A percentile compares a stretch with the other conserved stretches of the same genome.
These are phyloP conservation scores for Schizothecium vesticola DNA, from an alignment of 495 filamentous ascomycete species.

Conservation along the genomic window DNA sequence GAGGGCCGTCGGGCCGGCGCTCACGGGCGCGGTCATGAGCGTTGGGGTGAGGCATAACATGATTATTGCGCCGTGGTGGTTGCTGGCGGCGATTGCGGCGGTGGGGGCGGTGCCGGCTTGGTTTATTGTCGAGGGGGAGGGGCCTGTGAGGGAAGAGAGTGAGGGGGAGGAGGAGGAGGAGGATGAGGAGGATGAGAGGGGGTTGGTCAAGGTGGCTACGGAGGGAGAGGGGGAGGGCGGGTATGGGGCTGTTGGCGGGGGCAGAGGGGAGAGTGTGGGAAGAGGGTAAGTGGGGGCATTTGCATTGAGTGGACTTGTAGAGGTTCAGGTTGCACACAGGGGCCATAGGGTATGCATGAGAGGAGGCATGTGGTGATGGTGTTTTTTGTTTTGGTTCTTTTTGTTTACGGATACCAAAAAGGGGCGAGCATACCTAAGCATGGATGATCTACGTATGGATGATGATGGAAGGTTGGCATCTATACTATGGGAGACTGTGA, in stretches of 20 bases:
- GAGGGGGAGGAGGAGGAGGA: conserved; percentile 36
- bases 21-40: conserved; percentile 60
- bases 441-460: background rate
- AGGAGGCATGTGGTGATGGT: background rate
- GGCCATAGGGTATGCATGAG: background rate
- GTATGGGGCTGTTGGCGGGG: background rate
- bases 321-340: background rate
- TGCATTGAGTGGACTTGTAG: background rate
- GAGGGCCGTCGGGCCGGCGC: conserved; percentile 68
- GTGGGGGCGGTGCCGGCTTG: conserved; percentile 62
- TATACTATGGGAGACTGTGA: background rate
- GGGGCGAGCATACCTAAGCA: background rate
- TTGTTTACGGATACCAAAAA: background rate
- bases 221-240: conserved; percentile 1
- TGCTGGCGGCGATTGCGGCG: conserved; percentile 53
- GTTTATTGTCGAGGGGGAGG: conserved; percentile 70
- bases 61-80: conserved; percentile 75
- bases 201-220: background rate
- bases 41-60: conserved; percentile 66
- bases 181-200: conserved; percentile 23
- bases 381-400: background rate
- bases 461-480: background rate
- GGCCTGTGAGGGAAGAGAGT: conserved; percentile 42
- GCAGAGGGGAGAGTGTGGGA: background rate
- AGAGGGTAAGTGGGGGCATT: background rate